These are phyloP conservation scores for Pelagophyceae sp. DNA, from an alignment of 352 stramenopile species.

Conservation along the genomic window DNA sequence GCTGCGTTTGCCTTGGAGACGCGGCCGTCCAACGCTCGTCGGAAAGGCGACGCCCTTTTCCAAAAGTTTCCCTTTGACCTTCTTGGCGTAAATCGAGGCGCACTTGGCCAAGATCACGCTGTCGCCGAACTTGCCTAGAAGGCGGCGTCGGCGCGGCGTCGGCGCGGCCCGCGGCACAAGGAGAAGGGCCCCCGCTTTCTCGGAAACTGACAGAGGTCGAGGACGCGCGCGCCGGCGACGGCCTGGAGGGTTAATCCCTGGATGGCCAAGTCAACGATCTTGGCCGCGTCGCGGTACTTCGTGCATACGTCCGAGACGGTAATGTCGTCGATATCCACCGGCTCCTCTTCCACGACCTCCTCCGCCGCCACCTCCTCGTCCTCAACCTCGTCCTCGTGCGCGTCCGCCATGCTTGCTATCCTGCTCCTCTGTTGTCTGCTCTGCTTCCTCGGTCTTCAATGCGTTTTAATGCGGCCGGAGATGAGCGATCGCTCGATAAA, in stretches of 20 bases:
- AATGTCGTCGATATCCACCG: constrained; percentile 4
- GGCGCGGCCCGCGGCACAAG: not conserved
- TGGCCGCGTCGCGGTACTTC: constrained; percentile 92
- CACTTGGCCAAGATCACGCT: constrained; percentile 61
- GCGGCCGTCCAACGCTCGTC: too few relatives aligned
- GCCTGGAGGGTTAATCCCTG: constrained; percentile 86
- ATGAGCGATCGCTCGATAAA: too few relatives aligned
- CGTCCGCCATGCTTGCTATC: constrained; percentile 40
- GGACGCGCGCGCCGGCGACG: constrained; percentile 76
- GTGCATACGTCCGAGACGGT: constrained; percentile 50
- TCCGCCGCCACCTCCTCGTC: constrained; percentile 55
- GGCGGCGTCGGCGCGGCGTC: too few relatives aligned
- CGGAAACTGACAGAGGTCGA: constrained; percentile 92
- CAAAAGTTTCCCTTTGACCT: constrained; percentile 89
- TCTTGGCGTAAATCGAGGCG: constrained; percentile 74
- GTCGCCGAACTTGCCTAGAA: constrained; percentile 51
- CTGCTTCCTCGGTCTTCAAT: not conserved
- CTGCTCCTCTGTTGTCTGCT: constrained; percentile 5
- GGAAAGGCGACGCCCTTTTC: constrained; percentile 98
- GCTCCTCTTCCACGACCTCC: constrained; percentile 53
- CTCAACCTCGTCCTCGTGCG: constrained; percentile 58
- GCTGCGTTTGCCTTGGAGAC: too few relatives aligned
- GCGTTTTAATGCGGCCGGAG: too few relatives aligned
- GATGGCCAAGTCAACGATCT: constrained; percentile 96
- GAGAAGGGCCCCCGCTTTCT: constrained; percentile 59